phyloP scores from a whole-genome alignment of 192 early-diverging fungal genomes.

The Podochytrium sp. region DNA sequence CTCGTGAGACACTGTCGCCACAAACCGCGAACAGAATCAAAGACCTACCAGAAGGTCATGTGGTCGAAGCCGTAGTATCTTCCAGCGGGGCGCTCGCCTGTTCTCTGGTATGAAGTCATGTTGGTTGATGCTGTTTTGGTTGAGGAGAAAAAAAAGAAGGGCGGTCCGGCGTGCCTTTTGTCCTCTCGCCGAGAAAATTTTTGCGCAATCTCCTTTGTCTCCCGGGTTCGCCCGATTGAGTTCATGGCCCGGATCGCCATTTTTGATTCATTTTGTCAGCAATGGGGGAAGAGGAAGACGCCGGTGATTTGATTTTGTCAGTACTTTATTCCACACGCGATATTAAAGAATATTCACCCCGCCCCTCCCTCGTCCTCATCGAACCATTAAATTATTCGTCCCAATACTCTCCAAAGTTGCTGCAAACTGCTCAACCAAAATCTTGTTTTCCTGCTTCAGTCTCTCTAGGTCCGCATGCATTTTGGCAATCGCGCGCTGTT shows the following conservation, averaged over 20 bases:
- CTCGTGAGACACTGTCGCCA: neutral
- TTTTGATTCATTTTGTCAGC: neutral
- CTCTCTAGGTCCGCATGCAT: neutral
- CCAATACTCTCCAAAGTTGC: constrained; percentile 11
- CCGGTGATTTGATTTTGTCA: no score
- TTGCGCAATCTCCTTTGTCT: neutral
- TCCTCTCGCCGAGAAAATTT: neutral
- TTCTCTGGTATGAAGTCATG: constrained; percentile 72
- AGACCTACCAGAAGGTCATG: constrained; percentile 68
- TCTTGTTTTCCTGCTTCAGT: constrained; percentile 13
- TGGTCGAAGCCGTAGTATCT: constrained; percentile 79
- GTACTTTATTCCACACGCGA: no score
- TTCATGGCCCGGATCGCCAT: neutral
- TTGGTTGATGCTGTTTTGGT: neutral
- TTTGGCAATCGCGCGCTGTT: constrained; percentile 4
- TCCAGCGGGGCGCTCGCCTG: constrained; percentile 64
- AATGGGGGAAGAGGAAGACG: no score
- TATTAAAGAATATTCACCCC: no score
- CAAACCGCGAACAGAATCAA: neutral
- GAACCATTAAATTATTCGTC: neutral
- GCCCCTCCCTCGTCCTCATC: no score
- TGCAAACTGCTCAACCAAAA: constrained; percentile 1
- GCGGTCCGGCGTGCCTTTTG: neutral
- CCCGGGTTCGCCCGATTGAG: neutral
- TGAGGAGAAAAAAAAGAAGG: neutral